Evolutionary conservation across 768 basidiomycete genomes (phyloP).

Genomic region (Hydnomerulius pinastri): DNA sequence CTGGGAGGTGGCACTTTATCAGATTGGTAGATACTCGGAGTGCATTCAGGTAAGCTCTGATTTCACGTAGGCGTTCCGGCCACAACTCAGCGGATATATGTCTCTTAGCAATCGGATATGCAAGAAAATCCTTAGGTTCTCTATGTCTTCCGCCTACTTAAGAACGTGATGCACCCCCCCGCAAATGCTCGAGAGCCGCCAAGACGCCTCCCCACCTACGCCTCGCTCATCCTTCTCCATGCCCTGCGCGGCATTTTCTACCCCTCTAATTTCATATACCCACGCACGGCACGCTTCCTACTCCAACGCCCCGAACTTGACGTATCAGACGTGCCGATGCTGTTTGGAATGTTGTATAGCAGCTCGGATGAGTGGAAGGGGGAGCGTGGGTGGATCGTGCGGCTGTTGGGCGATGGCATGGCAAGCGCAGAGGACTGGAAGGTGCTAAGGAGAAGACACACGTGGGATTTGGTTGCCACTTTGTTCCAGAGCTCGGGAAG

Average conservation of each 20-base stretch:
- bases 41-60: constrained; percentile 56
- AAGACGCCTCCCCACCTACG: constrained; percentile 70
- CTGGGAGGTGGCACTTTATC: constrained; percentile 60
- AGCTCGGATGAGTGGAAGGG: constrained; percentile 78
- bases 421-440: constrained; percentile 77
- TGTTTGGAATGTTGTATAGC: constrained; percentile 88
- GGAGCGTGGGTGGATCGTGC: constrained; percentile 88
- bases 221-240: constrained; percentile 81
- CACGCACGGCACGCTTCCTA: constrained; percentile 82
- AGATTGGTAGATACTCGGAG: constrained; percentile 62
- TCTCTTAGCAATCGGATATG: constrained; percentile 57
- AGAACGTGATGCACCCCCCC: constrained; percentile 13
- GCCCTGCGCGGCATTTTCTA: constrained; percentile 81
- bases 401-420: constrained; percentile 82
- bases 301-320: constrained; percentile 88
- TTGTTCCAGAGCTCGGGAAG: constrained; percentile 67
- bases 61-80: neutral
- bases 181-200: constrained; percentile 51
- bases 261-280: constrained; percentile 87
- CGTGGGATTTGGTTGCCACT: constrained; percentile 86
- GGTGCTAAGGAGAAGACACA: constrained; percentile 76
- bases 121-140: constrained; percentile 77
- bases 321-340: constrained; percentile 81
- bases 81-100: no score
- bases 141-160: constrained; percentile 58